Evolutionary conservation across 2,329 filamentous ascomycete genomes (phyloP).

Genomic region (Exophiala bonariae): DNA sequence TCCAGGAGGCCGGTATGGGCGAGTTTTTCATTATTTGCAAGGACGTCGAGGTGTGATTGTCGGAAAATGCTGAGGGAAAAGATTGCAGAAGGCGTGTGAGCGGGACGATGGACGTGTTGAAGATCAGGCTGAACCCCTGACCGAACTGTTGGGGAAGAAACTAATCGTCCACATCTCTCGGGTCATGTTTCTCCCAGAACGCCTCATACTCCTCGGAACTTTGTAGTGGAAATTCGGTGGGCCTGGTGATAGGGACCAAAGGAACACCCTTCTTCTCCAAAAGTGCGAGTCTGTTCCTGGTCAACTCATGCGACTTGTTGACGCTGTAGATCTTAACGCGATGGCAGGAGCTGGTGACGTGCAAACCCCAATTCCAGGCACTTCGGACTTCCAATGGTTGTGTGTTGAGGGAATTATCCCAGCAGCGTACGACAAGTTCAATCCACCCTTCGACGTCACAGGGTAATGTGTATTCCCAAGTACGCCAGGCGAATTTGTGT

Average conservation of each 20-base stretch:
- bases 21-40: no score
- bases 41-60: no score
- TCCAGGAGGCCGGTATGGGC: no score
- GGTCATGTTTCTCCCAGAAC: slow-evolving; percentile 34
- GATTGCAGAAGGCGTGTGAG: no score
- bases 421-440: slow-evolving; percentile 59
- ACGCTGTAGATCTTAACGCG: slow-evolving; percentile 47
- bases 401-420: slow-evolving; percentile 64
- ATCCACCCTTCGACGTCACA: slow-evolving; percentile 63
- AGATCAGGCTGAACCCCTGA: neutral
- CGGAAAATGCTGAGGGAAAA: no score
- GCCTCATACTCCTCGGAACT: slow-evolving; percentile 33
- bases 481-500: slow-evolving; percentile 63
- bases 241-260: slow-evolving; percentile 35
- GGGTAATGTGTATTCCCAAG: slow-evolving; percentile 64
- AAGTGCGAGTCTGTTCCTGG: slow-evolving; percentile 31
- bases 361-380: slow-evolving; percentile 51
- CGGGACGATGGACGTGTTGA: no score
- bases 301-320: slow-evolving; percentile 33
- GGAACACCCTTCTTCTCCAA: slow-evolving; percentile 34
- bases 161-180: slow-evolving; percentile 28
- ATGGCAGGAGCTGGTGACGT: slow-evolving; percentile 41
- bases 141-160: neutral
- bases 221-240: slow-evolving; percentile 33
- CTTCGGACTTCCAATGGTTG: slow-evolving; percentile 57